A percentile compares a stretch with the other conserved stretches of the same genome.
Evolutionary conservation across 176 grass and related monocot species (phyloP).

Genomic region (Aegilops umbellulata): DNA sequence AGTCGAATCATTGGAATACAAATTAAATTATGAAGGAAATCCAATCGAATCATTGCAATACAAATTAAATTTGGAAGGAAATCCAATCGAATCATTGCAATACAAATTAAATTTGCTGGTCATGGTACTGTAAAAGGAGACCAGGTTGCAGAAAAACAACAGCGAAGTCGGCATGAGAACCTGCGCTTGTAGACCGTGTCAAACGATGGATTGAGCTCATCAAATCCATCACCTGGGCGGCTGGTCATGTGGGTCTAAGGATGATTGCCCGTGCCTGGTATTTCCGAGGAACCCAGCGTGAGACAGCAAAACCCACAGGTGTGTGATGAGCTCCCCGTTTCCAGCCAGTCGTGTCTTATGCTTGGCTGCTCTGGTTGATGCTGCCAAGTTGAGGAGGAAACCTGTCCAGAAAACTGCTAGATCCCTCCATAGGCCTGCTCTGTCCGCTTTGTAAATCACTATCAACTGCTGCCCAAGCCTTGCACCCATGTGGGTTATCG

Average conservation of each 20-base stretch:
- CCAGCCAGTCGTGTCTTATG: neutral
- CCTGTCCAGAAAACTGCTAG: slow-evolving; percentile 2
- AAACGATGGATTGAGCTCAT: neutral
- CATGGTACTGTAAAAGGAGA: too few species aligned
- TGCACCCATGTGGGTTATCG: neutral
- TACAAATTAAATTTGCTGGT: too few species aligned
- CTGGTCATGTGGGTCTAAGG: neutral
- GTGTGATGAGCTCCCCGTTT: neutral
- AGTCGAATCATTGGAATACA: too few species aligned
- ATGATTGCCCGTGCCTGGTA: accelerated
- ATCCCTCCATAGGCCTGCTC: neutral
- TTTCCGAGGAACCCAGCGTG: neutral
- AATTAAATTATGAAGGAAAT: too few species aligned
- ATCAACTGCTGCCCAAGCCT: neutral
- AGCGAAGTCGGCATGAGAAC: too few species aligned
- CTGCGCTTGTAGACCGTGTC: neutral
- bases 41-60: too few species aligned
- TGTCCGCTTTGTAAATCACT: accelerated
- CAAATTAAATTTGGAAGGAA: too few species aligned
- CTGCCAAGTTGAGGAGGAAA: slow-evolving; percentile 23
- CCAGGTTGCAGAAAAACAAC: too few species aligned
- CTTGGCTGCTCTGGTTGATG: neutral
- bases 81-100: too few species aligned
- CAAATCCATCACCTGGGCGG: neutral
- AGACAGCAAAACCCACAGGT: slow-evolving; percentile 10